Evolutionary conservation across 1,284 basidiomycete species (phyloP), one percentile per base, ranked within the genome.

Genomic region (Xerocomus minutiporus): DNA sequence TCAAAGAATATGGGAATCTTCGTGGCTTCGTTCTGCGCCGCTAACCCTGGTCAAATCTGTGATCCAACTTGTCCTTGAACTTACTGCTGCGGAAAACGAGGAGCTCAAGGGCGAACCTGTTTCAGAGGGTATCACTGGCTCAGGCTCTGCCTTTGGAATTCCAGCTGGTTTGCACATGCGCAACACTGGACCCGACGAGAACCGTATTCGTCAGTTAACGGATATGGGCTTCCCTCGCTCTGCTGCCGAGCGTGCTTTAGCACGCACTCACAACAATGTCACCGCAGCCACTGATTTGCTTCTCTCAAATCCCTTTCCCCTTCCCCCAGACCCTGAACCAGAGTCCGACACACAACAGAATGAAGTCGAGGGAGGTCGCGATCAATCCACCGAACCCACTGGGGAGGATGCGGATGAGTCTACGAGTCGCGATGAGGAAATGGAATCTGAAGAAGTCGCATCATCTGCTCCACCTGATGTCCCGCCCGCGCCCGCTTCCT

Each of bases 211-310:
- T 46, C 88, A 93, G 62, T 76, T 99, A 46, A 86, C 85, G 15
- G 96, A 99, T 60, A 99, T 99, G 97, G 97, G 97, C 47, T 99
- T 99, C 73, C 84, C 90, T 26, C 83, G 92, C 8, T 81, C 82
- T 39, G 90, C 92, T 4, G 91, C 90, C 1, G 87, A 91, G 63
- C 82, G 84, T 51, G 96, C 96, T 4, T 74, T 99, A 20, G 70
- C 80, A 20, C 87, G 94, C 23, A 86, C 88, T 13, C 83, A 88
- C 56, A 98, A 98, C 72, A 97, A 97, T 61, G 78, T 97, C 60
- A 86, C 79, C 36, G 84, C 89, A 6, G 97, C 97, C 2, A 89
- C 96, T 0, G 96, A 99, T 62, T 78, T 93, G 17, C 78, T 99
- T 1, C 75, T 99, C 23, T 81, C 82, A 1, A 86, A 93, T 62